Evolutionary conservation across 2,329 filamentous ascomycete species (phyloP), one percentile per base, ranked within the genome.

Genomic region (Penicillium sp.): DNA sequence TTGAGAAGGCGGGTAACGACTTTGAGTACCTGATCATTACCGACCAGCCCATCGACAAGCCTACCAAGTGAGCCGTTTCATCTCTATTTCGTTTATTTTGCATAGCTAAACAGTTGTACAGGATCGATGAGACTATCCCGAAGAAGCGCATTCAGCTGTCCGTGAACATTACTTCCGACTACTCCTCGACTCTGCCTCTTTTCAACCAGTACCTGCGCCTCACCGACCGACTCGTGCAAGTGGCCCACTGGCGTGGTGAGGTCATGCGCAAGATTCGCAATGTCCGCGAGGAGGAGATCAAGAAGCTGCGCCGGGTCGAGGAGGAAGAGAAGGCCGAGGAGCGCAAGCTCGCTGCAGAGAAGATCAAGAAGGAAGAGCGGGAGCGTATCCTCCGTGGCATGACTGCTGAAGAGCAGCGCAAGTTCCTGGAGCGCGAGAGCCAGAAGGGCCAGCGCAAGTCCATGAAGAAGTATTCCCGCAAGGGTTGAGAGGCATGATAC

Each of bases 41-140:
- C 18, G 94, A 99, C 72, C 92, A 97, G 77, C 92, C 93, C 31
- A 78, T 87, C 49, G 91, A 97, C 64, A 92, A 91, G 77, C 94
- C 94, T 51, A 83, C 80, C 69, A 95, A 87, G 90, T 93, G 80
- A 77, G 86, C 79, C n/a, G n/a, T n/a, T n/a, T n/a, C n/a, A n/a
- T n/a, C n/a, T n/a, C n/a, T n/a, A n/a, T n/a, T n/a, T n/a, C n/a
- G n/a, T n/a, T n/a, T n/a, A n/a, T n/a, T n/a, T n/a, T n/a, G n/a
- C 14, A 47, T 9, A 26, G 8, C n/a, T n/a, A 43, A 16, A 10
- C 11, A n/a, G 9, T 3, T 21, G 31, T 10, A 8, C 11, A 95
- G 89, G 58, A 81, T 97, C 67, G 87, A 96, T 57, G 93, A 97
- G 71, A 90, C 90, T 29, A 73, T 79, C 48, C 89, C 92, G 24